A percentile compares a stretch with the other conserved stretches of the same genome.
These are phyloP conservation scores for Pythium grandisporangium DNA, from an alignment of 352 stramenopile genomes.

Conservation along the genomic window DNA sequence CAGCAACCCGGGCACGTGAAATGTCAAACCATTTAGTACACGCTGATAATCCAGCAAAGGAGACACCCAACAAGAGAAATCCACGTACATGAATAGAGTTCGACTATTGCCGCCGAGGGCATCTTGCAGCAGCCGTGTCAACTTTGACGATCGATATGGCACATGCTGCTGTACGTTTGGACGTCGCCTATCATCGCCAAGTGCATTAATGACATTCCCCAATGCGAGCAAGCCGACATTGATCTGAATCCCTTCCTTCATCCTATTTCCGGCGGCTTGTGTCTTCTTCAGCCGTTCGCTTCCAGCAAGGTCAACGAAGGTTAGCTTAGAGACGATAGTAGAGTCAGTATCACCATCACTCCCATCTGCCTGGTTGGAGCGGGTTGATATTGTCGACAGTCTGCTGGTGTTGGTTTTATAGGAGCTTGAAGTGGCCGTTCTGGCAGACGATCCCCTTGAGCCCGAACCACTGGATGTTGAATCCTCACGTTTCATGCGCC, in stretches of 20 bases:
- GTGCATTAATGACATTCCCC: constrained; percentile 83
- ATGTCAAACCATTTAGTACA: too few relatives aligned
- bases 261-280: constrained; percentile 66
- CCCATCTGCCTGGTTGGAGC: constrained; percentile 3
- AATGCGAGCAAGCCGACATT: constrained; percentile 79
- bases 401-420: constrained; percentile 5
- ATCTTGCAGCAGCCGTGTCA: constrained; percentile 77
- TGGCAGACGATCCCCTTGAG: neutral
- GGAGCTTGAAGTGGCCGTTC: constrained; percentile 1
- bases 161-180: constrained; percentile 46
- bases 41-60: too few relatives aligned
- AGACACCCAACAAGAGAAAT: neutral
- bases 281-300: constrained; percentile 85
- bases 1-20: constrained; percentile 2
- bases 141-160: constrained; percentile 75
- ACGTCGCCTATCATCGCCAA: constrained; percentile 58
- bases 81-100: constrained; percentile 79
- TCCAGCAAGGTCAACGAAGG: constrained; percentile 81
- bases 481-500: constrained; percentile 19
- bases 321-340: constrained; percentile 70
- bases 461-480: neutral
- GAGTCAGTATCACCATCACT: constrained; percentile 20
- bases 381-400: neutral
- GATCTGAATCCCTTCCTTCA: constrained; percentile 88
- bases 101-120: constrained; percentile 83